Evolutionary conservation across 2,329 filamentous ascomycete genomes (phyloP).

Genomic region (Cercospora nicotianae): DNA sequence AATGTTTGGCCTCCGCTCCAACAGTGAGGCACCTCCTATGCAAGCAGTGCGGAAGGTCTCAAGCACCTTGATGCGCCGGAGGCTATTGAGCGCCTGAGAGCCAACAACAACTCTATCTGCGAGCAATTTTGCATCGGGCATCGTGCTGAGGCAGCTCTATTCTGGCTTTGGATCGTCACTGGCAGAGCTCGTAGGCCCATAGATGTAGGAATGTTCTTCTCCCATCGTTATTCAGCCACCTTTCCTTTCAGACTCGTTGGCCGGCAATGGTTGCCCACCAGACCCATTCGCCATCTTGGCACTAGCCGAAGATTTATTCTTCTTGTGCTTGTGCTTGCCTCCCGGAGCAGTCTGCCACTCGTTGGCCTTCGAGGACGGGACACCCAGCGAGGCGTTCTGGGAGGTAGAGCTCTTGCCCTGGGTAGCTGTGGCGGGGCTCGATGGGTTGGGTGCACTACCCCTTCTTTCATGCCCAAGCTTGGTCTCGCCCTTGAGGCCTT

Average conservation of each 20-base stretch:
- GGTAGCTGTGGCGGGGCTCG: conserved; percentile 12
- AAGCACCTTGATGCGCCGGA: background rate
- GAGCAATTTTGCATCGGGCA: background rate
- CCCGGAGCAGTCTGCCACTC: conserved; percentile 33
- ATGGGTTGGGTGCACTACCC: conserved; percentile 27
- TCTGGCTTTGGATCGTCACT: background rate
- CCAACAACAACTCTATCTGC: background rate
- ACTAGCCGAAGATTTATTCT: conserved; percentile 36
- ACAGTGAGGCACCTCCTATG: background rate
- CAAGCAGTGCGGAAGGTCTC: background rate
- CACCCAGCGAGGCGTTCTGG: conserved; percentile 2
- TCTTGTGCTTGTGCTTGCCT: conserved; percentile 37
- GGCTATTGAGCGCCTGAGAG: background rate
- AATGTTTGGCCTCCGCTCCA: background rate
- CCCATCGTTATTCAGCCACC: conserved; percentile 38
- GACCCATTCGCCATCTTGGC: conserved; percentile 18
- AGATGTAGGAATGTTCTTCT: background rate
- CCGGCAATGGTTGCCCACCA: conserved; percentile 44
- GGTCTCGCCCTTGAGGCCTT: conserved; percentile 16
- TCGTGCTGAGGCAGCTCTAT: background rate
- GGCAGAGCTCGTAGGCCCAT: background rate
- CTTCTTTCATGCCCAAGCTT: conserved; percentile 30
- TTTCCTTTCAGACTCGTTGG: conserved; percentile 48
- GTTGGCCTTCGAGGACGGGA: conserved; percentile 19
- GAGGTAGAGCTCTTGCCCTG: background rate